These are phyloP conservation scores for Triglochin maritima DNA, from an alignment of 106 monocot species.

Conservation along the genomic window DNA sequence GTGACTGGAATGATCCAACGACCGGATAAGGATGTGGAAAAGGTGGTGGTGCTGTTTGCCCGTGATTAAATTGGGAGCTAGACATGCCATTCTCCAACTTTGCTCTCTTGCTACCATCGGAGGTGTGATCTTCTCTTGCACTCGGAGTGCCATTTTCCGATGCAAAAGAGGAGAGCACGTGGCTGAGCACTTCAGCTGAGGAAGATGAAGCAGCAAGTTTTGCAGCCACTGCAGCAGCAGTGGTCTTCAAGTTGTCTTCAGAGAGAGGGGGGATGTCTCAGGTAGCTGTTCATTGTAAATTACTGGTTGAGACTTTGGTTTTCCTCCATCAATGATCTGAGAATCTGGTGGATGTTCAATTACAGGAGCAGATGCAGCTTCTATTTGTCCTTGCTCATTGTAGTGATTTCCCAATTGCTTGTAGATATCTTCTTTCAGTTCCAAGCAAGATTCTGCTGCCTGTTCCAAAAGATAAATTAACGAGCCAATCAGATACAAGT, in stretches of 20 bases:
- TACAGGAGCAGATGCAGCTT: not conserved
- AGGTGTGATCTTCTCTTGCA: slow-evolving; percentile 28
- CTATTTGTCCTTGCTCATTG: not conserved
- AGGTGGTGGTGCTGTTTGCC: slow-evolving; percentile 16
- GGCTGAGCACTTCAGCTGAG: slow-evolving; percentile 59
- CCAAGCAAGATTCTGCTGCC: slow-evolving; percentile 3
- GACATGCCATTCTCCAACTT: slow-evolving; percentile 36
- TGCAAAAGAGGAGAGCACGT: slow-evolving; percentile 61
- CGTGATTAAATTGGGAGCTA: slow-evolving; percentile 10
- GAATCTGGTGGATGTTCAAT: not conserved
- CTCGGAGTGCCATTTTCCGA: slow-evolving; percentile 37
- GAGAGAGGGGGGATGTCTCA: not conserved
- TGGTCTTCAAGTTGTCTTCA: slow-evolving; percentile 27
- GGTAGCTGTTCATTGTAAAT: slow-evolving; percentile 3
- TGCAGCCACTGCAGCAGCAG: slow-evolving; percentile 55
- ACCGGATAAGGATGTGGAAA: slow-evolving; percentile 26
- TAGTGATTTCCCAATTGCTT: not conserved
- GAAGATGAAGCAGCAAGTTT: slow-evolving; percentile 55
- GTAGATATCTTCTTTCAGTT: slow-evolving; percentile 2
- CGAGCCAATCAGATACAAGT: too few species aligned
- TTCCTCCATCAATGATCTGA: slow-evolving; percentile 5
- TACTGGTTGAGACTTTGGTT: slow-evolving; percentile 2
- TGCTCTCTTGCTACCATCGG: slow-evolving; percentile 36
- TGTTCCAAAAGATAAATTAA: not conserved
- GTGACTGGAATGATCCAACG: not conserved